Evolutionary conservation across 345 rosid genomes (phyloP), one percentile per base, ranked within the genome.

Genomic region (Excoecaria agallocha): DNA sequence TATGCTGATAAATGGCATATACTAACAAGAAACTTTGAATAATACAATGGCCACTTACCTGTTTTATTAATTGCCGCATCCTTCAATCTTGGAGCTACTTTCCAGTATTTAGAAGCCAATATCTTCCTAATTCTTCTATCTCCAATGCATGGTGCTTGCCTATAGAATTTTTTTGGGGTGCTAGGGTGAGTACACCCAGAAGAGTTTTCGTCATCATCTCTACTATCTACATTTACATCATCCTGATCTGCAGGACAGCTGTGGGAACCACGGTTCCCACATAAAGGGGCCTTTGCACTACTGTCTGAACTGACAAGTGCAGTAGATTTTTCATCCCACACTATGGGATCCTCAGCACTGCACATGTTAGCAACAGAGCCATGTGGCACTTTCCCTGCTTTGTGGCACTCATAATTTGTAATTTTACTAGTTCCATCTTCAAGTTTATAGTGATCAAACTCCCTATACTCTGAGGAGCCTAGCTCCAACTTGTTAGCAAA

Each of bases 171-270:
- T 58, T 76, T 88, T 63, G 73, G 61, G 81, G 83, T 83, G 73
- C 81, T 82, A 72, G 87, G 93, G 86, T 77, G 84, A 73, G 90
- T 86, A 79, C 89, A 85, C 78, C 91, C 90, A 50, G 91, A 87
- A 69, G 89, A 86, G 80, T 91, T 95, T 89, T 95, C 97, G 66
- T 80, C 98, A 89, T 91, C 91, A 89, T 86, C 98, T 85, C 82
- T 88, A 87, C 83, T 77, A 87, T 88, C 91, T 87, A 88, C 71
- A 83, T 84, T 82, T 87, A 87, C 83, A 87, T 76, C 84, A 84
- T 83, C 94, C 86, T 68, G 74, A 69, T 64, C 77, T 12, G 57
- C 81, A 37, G 87, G 85, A 51, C 72, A 81, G 70, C 73, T 64
- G 45, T 37, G 82, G 65, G 84, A 83, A 82, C 74, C 54, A 39